These are phyloP conservation scores for Wickerhamomyces bovis DNA, from an alignment of 805 yeast genomes.

Conservation along the genomic window DNA sequence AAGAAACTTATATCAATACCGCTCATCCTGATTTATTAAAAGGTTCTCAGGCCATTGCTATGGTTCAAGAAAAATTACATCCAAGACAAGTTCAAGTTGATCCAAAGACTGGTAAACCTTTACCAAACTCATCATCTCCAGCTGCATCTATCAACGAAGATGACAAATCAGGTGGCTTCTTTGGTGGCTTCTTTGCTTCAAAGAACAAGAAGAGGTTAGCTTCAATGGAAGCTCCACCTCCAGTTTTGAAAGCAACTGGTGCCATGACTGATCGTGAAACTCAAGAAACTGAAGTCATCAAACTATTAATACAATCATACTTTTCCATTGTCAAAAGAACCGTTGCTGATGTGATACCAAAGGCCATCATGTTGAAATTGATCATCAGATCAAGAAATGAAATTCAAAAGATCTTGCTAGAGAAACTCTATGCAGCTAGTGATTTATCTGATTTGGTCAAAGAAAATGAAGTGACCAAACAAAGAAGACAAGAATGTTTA, in stretches of 20 bases:
- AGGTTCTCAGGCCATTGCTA: slow-evolving; percentile 92
- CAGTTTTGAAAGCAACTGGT: slow-evolving; percentile 89
- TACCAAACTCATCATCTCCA: slow-evolving; percentile 30
- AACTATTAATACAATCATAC: slow-evolving; percentile 83
- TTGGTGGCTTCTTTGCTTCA: slow-evolving; percentile 90
- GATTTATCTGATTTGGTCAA: slow-evolving; percentile 75
- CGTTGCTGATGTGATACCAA: slow-evolving; percentile 89
- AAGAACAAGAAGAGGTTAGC: slow-evolving; percentile 92
- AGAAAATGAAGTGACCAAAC: slow-evolving; percentile 88
- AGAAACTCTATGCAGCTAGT: slow-evolving; percentile 72
- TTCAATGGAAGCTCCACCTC: slow-evolving; percentile 96
- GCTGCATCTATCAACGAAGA: slow-evolving; percentile 28
- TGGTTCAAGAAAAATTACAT: slow-evolving; percentile 79
- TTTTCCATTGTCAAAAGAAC: slow-evolving; percentile 91
- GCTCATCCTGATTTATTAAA: slow-evolving; percentile 95
- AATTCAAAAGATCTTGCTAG: slow-evolving; percentile 84
- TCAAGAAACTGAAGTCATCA: slow-evolving; percentile 95
- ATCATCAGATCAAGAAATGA: slow-evolving; percentile 80
- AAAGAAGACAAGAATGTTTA: slow-evolving; percentile 89
- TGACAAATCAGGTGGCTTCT: slow-evolving; percentile 67
- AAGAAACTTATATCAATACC: slow-evolving; percentile 92
- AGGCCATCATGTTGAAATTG: slow-evolving; percentile 89
- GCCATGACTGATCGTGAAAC: slow-evolving; percentile 89
- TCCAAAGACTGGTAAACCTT: slow-evolving; percentile 85
- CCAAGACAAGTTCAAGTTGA: slow-evolving; percentile 71